Evolutionary conservation across 192 early-diverging fungal species (phyloP), one percentile per base, ranked within the genome.

Genomic region (Coemansia sp.): DNA sequence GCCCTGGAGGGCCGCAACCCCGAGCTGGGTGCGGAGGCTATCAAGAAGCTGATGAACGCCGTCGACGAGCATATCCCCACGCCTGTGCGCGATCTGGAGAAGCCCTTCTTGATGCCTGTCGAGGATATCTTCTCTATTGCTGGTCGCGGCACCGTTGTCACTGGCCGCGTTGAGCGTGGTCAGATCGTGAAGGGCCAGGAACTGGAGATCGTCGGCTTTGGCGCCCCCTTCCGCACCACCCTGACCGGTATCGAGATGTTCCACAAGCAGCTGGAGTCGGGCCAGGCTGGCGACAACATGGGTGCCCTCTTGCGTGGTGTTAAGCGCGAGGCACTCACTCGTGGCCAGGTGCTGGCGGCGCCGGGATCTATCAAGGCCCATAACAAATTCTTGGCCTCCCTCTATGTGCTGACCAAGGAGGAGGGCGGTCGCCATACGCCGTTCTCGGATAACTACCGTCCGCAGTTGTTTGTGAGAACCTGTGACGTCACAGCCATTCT

Each of bases 221-320:
- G 95, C 18, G 82, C 86, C 21, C 90, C 89, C 56, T 80, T 88
- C 68, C 96, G 95, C 88, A 97, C 95, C 62, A 95, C 87, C 16
- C 84, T 98, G 61, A 99, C 94, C n/a, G 94, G 95, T 65, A 89
- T 99, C 64, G 97, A 99, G 79, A 97, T 97, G 95, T 97, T 97
- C 93, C 95, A 95, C 88, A 98, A 99, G 86, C 92, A 96, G 88
- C 90, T 99, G 59, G 95, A 96, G 73, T 88, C 88, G 72, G 97
- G 93, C 72, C 91, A 96, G 79, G 94, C 97, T 63, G 95, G 97
- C 79, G 95, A 99, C 81, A 97, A 99, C 86, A 96, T 96, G 88
- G 95, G 97, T 59, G 92, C 93, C 33, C 88, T 97, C 52, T 86
- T 99, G 62, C 95, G 97, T 82, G 94, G 94, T 80, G 86, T 99